Evolutionary conservation across 202 grass and related monocot species (phyloP), one percentile per base, ranked within the genome.

Genomic region (Zizania palustris): DNA sequence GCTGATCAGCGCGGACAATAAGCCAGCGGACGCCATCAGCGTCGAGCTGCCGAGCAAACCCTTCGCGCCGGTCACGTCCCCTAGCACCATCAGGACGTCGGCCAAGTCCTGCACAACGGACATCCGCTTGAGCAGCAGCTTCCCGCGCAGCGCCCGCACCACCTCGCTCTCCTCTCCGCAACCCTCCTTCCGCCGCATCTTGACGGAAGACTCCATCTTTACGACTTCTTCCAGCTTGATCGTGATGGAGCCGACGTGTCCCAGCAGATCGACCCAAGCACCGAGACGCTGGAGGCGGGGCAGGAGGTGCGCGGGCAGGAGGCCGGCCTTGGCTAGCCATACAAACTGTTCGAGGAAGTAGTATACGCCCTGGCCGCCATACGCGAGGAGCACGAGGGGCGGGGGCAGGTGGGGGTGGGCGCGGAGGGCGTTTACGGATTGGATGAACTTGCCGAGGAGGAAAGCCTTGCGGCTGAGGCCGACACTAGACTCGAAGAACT

Each of bases 401-500:
- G 82, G 80, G 5, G 89, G 55, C 14, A 35, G 82, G 46, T 51
- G 45, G 15, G 71, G 71, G 51, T 86, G 73, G 62, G 71, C 65
- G 21, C 89, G 80, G 38, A 99, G 78, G 65, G 89, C 89, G 87
- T 95, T 95, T 58, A 95, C 49, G 70, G 86, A 75, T 64, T 95
- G 91, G 46, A 95, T 82, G 67, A 98, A 98, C 87, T 95, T 98
- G 74, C 91, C 91, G 63, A 98, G 87, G 76, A 89, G 91, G 80
- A 98, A 98, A 42, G 87, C 96, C 88, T 98, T 95, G 81, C 87
- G 91, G 86, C 91, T 93, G 77, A 92, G 92, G 8, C 91, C 89
- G 19, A 91, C 67, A 81, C 87, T 92, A 68, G 87, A 90, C 74
- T 99, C 92, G 65, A 99, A 99, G 67, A 85, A 49, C 81, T 90